Percentiles rank a stretch among this genome's conserved stretches.
Conservation (phyloP, 75 land plant species). For the Picea glauca region DNA sequence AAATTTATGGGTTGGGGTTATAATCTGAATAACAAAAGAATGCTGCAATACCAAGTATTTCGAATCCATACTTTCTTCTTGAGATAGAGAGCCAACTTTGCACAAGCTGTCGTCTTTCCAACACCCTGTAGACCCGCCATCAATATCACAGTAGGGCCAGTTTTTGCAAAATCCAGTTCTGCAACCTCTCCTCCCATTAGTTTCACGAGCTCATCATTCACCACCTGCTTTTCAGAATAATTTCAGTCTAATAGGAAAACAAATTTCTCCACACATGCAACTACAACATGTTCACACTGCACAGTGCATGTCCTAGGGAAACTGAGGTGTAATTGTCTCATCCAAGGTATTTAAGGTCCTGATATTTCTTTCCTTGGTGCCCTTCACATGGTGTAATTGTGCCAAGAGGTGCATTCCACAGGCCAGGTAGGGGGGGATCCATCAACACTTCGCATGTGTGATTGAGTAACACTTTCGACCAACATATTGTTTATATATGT, state of each 20-base stretch:
- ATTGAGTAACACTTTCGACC: too few relatives aligned
- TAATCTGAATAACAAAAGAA: not conserved
- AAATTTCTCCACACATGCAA: not conserved
- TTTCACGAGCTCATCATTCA: constrained; percentile 90
- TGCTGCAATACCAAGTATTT: not conserved
- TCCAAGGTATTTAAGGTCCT: not conserved
- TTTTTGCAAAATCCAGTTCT: constrained; percentile 78
- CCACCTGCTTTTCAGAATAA: constrained; percentile 53
- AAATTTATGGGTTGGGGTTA: not conserved
- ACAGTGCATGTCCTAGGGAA: not conserved
- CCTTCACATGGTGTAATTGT: not conserved
- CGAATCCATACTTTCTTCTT: constrained; percentile 70
- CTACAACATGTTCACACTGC: not conserved
- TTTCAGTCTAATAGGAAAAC: not conserved
- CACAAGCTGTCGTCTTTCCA: constrained; percentile 99
- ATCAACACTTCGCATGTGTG: too few relatives aligned
- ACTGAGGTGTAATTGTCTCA: not conserved
- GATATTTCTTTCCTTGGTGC: not conserved
- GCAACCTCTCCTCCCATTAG: constrained; percentile 97
- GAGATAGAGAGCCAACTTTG: constrained; percentile 84
- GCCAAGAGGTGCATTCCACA: too few relatives aligned
- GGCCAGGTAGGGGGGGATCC: too few relatives aligned
- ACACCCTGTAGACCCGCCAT: constrained; percentile 99
- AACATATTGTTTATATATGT: too few relatives aligned
- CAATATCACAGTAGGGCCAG: constrained; percentile 83